A percentile compares a stretch with the other conserved stretches of the same genome.
These are phyloP conservation scores for Saksenaea vasiformis DNA, from an alignment of 371 early-diverging fungal genomes.

Conservation along the genomic window DNA sequence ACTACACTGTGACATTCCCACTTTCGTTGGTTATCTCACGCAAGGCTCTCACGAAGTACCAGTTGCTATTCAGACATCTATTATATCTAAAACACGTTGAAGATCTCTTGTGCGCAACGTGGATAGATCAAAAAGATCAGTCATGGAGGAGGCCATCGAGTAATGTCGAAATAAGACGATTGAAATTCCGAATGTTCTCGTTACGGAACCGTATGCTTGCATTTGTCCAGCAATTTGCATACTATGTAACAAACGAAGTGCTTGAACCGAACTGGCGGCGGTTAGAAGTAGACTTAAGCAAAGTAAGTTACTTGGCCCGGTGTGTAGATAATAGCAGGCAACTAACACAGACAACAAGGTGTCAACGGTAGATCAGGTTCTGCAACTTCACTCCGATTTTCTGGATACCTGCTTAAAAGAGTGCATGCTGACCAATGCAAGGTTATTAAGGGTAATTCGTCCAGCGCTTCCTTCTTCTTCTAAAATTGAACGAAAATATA, in stretches of 20 bases:
- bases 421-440: constrained; percentile 85
- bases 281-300: constrained; percentile 62
- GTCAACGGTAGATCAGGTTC: constrained; percentile 85
- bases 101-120: constrained; percentile 70
- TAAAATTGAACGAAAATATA: neutral
- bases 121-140: constrained; percentile 65
- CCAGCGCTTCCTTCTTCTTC: neutral
- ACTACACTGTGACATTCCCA: constrained; percentile 84
- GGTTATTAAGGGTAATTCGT: constrained; percentile 69
- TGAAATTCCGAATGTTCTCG: constrained; percentile 66
- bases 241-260: constrained; percentile 86
- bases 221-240: constrained; percentile 86
- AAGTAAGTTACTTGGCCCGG: constrained; percentile 20
- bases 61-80: constrained; percentile 87
- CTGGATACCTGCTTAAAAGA: constrained; percentile 87
- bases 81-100: constrained; percentile 86
- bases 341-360: constrained; percentile 26
- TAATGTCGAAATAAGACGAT: constrained; percentile 45
- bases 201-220: constrained; percentile 80
- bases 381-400: constrained; percentile 79
- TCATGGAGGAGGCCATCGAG: constrained; percentile 33
- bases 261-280: constrained; percentile 85
- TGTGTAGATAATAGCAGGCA: constrained; percentile 13
- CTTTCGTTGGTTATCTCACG: constrained; percentile 84
- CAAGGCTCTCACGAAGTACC: constrained; percentile 86